These are phyloP conservation scores for Agaricales sp. DNA, from an alignment of 1,284 basidiomycete species.

Conservation along the genomic window DNA sequence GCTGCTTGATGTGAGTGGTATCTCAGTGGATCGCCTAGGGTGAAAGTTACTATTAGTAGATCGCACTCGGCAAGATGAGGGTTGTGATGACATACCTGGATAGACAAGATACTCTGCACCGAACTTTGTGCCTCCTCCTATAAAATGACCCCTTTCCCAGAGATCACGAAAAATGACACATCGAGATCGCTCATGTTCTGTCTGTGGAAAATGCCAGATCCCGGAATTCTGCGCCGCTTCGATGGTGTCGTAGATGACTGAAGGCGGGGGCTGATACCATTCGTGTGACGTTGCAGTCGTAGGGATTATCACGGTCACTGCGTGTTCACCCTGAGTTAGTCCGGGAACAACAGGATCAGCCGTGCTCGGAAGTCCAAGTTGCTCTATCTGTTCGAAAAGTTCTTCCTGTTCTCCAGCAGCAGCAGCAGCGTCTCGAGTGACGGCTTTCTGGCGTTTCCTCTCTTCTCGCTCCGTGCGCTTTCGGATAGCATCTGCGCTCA, in stretches of 20 bases:
- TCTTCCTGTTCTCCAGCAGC: slow-evolving; percentile 14
- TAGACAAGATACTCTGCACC: slow-evolving; percentile 96
- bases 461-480: slow-evolving; percentile 67
- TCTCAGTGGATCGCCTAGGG: slow-evolving; percentile 81
- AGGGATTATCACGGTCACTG: slow-evolving; percentile 42
- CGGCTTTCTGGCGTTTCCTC: slow-evolving; percentile 31
- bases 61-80: neutral
- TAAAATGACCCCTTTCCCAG: slow-evolving; percentile 74
- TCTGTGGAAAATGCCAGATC: slow-evolving; percentile 71
- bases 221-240: slow-evolving; percentile 52
- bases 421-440: slow-evolving; percentile 17
- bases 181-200: slow-evolving; percentile 53
- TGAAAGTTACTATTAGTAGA: slow-evolving; percentile 1
- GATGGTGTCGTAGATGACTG: slow-evolving; percentile 41
- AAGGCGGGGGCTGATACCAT: slow-evolving; percentile 45
- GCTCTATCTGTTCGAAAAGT: slow-evolving; percentile 10
- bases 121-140: slow-evolving; percentile 87
- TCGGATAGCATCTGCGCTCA: slow-evolving; percentile 40
- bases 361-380: slow-evolving; percentile 6
- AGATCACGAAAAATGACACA: slow-evolving; percentile 76
- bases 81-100: slow-evolving; percentile 76
- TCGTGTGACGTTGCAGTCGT: slow-evolving; percentile 45
- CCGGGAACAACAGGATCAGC: slow-evolving; percentile 10
- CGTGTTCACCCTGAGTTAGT: slow-evolving; percentile 3
- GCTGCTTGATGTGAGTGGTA: slow-evolving; percentile 97